These are phyloP conservation scores for Trichosporon sp. DNA, from an alignment of 1,284 basidiomycete genomes.

Conservation along the genomic window DNA sequence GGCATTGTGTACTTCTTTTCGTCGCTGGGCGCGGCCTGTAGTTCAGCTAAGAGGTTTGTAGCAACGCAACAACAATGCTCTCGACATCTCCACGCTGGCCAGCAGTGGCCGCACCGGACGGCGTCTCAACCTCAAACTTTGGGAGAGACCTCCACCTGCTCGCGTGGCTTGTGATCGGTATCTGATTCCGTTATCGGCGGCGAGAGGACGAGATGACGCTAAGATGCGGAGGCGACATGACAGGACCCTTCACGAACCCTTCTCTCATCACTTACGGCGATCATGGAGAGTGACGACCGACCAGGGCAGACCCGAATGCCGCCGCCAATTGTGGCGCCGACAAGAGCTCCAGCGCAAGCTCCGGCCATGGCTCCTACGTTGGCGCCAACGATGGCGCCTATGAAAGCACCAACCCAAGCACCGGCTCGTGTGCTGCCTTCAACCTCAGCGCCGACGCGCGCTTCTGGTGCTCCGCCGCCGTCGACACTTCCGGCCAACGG, in stretches of 20 bases:
- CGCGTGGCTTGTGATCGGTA: background rate
- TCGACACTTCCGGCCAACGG: background rate
- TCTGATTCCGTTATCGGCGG: constrained; percentile 17
- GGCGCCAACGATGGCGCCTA: background rate
- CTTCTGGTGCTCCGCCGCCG: background rate
- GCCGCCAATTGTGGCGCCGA: constrained; percentile 18
- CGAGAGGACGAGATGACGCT: constrained; percentile 16
- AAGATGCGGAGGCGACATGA: background rate
- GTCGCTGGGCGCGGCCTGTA: background rate
- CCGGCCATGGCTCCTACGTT: background rate
- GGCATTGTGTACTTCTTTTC: constrained; percentile 38
- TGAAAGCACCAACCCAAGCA: background rate
- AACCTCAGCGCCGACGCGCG: background rate
- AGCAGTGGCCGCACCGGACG: background rate
- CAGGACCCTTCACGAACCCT: background rate
- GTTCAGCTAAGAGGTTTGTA: background rate
- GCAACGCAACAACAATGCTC: constrained; percentile 1
- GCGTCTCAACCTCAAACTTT: constrained; percentile 25
- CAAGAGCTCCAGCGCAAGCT: constrained; percentile 3
- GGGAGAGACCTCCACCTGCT: constrained; percentile 19
- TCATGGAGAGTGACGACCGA: background rate
- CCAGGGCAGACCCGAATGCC: constrained; percentile 13
- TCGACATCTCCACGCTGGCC: background rate
- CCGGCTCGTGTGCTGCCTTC: background rate
- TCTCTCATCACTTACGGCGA: background rate